Conservation (phyloP, 768 basidiomycete genomes). For the Cystobasidium ongulense region DNA sequence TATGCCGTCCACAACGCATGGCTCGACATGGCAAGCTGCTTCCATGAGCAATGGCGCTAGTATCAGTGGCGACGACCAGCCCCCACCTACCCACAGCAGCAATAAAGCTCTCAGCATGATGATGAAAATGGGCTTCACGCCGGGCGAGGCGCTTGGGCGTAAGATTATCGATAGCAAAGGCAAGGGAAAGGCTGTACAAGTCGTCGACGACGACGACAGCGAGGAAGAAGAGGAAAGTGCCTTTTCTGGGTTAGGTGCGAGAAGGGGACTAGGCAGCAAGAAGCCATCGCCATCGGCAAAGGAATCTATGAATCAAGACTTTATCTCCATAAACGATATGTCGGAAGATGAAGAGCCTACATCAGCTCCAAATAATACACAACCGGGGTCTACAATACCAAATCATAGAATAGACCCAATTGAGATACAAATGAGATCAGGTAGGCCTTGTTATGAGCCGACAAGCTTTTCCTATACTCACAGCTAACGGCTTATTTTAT, state of each 20-base stretch:
- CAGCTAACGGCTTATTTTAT: not conserved
- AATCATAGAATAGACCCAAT: conserved; percentile 35
- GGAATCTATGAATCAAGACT: not conserved
- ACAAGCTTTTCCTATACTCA: not conserved
- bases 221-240: not conserved
- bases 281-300: not conserved
- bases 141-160: conserved; percentile 39
- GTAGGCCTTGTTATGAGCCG: not conserved
- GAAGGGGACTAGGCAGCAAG: conserved; percentile 29
- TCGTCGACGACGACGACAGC: not conserved
- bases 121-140: conserved; percentile 41
- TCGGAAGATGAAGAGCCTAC: not conserved
- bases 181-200: not conserved
- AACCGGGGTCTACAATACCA: not conserved
- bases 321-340: not conserved
- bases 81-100: not conserved
- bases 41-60: not conserved
- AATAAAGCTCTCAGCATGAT: conserved; percentile 39
- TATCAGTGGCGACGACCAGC: not conserved
- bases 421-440: conserved; percentile 34
- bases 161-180: not conserved
- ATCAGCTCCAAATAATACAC: not conserved
- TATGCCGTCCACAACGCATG: not conserved
- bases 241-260: not conserved
- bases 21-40: not conserved